Conservation (phyloP, 768 basidiomycete genomes). For the Peribolospora baueri region DNA sequence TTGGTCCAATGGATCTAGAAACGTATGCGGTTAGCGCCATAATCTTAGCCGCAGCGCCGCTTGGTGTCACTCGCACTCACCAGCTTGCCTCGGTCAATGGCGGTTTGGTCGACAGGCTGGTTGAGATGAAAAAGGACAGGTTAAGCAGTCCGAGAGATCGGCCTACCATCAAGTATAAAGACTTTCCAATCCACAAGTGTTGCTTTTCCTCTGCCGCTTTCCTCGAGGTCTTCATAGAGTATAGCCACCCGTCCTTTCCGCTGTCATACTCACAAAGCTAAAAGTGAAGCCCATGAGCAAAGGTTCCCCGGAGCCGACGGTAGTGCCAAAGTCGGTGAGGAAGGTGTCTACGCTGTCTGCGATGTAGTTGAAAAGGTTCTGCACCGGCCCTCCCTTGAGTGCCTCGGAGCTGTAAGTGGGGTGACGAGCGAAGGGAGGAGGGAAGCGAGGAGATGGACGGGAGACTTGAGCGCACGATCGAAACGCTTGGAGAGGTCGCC, state of each 20-base stretch:
- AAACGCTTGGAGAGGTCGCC: no score
- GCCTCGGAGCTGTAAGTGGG: conserved; percentile 32
- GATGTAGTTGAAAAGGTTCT: conserved; percentile 79
- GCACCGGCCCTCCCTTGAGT: conserved; percentile 78
- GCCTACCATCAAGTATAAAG: neutral
- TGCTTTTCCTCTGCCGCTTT: no score
- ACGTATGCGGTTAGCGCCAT: neutral
- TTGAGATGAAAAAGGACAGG: no score
- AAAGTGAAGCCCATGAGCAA: conserved; percentile 69
- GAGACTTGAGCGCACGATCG: no score
- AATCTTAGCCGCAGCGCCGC: no score
- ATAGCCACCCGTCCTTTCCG: neutral
- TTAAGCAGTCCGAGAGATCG: conserved; percentile 31
- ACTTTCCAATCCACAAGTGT: no score
- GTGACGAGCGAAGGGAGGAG: no score
- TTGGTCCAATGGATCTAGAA: conserved; percentile 41
- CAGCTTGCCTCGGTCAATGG: conserved; percentile 66
- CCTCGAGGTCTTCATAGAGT: neutral
- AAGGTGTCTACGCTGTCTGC: conserved; percentile 77
- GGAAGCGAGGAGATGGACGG: no score
- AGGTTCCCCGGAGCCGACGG: conserved; percentile 19
- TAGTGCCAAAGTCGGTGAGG: conserved; percentile 38
- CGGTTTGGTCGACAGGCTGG: conserved; percentile 75
- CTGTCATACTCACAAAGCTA: conserved; percentile 15
- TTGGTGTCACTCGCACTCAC: conserved; percentile 29